Evolutionary conservation across 805 yeast species (phyloP), one percentile per base, ranked within the genome.

Genomic region (Ogataea methanolica): DNA sequence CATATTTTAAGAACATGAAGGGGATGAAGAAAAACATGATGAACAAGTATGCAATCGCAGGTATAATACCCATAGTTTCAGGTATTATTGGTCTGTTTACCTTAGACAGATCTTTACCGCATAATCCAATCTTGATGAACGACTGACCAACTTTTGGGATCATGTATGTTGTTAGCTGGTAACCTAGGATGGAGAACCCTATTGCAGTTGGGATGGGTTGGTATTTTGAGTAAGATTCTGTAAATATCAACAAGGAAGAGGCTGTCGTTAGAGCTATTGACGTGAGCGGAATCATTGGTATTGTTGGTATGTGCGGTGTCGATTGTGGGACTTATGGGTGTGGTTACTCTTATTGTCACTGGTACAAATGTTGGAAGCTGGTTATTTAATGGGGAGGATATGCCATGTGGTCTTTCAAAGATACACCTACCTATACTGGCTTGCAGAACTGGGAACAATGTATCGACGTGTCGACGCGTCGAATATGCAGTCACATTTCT

Each of bases 1-100:
- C 69, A 62, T 82, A 85, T 62, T 83, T 84, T 72, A 81, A 83
- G 62, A 92, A 92, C 62, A 90, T 69, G 61, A 89, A 88, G 33
- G 99, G 99, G 37, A 92, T 87, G 64, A 88, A 84, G 53, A 85
- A 75, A 58, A 89, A 78, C 88, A 94, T 84, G 38, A 87, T 65
- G 53, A 90, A 81, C 46, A 94, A 65, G 62, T 91, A 90, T 0
- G 90, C 82, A 4, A 86, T 74, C 0, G 96, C 94, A 5, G 89
- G 78, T 0, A 92, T 85, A 2, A 89, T 84, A n/a, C 99, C 99
- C 73, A 92, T 82, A 0, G 95, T 79, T 68, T 94, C 99, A 1
- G 99, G 94, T 9, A 89, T 75, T 2, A 82, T 72, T 0, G 96
- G 95, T 38, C 66, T 72, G n/a, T 79, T 80, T n/a, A 63, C 65